These are phyloP conservation scores for Trichoderma sp. DNA, from an alignment of 2,329 filamentous ascomycete species.

Conservation along the genomic window DNA sequence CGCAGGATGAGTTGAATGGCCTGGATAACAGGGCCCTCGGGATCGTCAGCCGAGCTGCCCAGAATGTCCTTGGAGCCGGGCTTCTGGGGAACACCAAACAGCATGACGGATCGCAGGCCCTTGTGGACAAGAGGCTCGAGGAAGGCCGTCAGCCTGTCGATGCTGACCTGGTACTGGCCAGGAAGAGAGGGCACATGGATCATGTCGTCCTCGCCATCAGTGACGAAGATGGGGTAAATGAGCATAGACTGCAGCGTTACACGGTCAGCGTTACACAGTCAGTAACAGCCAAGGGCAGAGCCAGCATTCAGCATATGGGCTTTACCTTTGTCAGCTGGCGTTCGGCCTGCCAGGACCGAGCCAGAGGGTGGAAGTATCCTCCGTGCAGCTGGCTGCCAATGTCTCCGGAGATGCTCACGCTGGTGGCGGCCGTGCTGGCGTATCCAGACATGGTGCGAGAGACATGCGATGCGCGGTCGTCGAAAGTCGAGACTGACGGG, in stretches of 20 bases:
- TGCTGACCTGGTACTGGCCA: conserved; percentile 81
- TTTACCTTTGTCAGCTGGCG: conserved; percentile 79
- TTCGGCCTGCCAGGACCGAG: conserved; percentile 80
- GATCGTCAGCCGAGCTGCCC: conserved; percentile 90
- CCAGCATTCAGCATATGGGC: conserved; percentile 28
- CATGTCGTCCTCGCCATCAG: conserved; percentile 91
- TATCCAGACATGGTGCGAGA: conserved; percentile 64
- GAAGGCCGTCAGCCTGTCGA: conserved; percentile 84
- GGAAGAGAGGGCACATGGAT: conserved; percentile 87
- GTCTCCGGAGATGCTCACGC: conserved; percentile 70
- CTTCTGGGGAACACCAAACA: conserved; percentile 89
- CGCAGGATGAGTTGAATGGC: conserved; percentile 81
- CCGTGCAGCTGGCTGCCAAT: conserved; percentile 83
- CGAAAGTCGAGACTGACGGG: conserved; percentile 57
- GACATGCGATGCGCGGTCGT: conserved; percentile 62
- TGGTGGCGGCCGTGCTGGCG: conserved; percentile 66
- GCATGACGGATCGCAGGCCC: conserved; percentile 87
- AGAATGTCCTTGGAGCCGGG: conserved; percentile 84
- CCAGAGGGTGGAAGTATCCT: conserved; percentile 78
- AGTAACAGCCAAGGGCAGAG: conserved; percentile 11
- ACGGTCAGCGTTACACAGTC: background rate
- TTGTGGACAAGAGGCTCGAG: conserved; percentile 85
- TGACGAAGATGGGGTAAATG: conserved; percentile 96
- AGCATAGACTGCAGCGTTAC: conserved; percentile 76
- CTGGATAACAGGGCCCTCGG: conserved; percentile 86